Evolutionary conservation across 164 flowering plant species (phyloP).

Genomic region (Saururus chinensis): DNA sequence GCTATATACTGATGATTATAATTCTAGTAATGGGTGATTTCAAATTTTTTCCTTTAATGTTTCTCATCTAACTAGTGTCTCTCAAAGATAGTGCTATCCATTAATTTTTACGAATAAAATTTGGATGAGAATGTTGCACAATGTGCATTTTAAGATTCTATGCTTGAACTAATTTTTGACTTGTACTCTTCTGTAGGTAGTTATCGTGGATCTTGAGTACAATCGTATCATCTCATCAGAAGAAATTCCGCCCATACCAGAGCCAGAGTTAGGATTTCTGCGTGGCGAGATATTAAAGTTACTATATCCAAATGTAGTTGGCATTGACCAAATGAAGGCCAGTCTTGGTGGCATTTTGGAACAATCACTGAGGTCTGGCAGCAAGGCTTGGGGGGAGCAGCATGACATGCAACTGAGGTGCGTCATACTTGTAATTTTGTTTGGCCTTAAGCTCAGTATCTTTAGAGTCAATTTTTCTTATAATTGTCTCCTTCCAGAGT

Average conservation of each 20-base stretch:
- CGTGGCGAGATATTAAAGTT: conserved; percentile 69
- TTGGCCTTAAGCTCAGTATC: too few relatives aligned
- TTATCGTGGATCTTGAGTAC: conserved; percentile 87
- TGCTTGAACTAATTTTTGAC: background rate
- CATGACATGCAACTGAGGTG: conserved; percentile 93
- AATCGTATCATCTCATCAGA: conserved; percentile 81
- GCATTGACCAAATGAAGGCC: conserved; percentile 65
- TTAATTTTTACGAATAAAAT: background rate
- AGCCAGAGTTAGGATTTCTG: conserved; percentile 69
- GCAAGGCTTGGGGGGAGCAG: conserved; percentile 81
- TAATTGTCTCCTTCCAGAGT: too few relatives aligned
- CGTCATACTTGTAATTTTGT: too few relatives aligned
- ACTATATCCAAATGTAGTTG: conserved; percentile 76
- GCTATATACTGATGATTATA: too few relatives aligned
- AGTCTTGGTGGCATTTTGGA: conserved; percentile 29
- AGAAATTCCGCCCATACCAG: conserved; percentile 93
- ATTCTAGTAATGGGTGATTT: too few relatives aligned
- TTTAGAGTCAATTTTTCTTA: too few relatives aligned
- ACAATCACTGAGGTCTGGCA: conserved; percentile 31
- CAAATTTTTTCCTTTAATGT: too few relatives aligned
- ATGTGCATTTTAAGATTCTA: background rate
- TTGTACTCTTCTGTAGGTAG: conserved; percentile 52
- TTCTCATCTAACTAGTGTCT: too few relatives aligned
- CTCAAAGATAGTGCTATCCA: too few relatives aligned
- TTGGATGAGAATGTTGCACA: background rate